Conservation (phyloP, 305 asterid species). For the Andrographis paniculata region DNA sequence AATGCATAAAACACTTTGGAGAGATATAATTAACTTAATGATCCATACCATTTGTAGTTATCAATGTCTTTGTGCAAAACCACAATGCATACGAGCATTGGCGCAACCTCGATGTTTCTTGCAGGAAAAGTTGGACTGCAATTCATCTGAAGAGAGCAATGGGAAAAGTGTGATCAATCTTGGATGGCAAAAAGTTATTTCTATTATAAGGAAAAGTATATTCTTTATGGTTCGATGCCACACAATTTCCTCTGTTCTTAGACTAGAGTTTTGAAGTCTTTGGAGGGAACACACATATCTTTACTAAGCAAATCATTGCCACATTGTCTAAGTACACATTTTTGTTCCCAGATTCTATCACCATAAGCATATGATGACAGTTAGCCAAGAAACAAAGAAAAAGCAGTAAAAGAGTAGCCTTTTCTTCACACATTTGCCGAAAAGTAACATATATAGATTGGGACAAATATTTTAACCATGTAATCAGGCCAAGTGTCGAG, state of each 20-base stretch:
- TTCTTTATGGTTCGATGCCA: not conserved
- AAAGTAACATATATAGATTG: too few species aligned
- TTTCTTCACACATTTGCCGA: not conserved
- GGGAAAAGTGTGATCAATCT: not conserved
- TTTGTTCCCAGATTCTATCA: not conserved
- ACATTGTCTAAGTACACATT: not conserved
- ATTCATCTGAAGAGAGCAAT: too few species aligned
- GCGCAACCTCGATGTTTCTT: too few species aligned
- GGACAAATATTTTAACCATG: not conserved
- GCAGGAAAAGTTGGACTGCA: too few species aligned
- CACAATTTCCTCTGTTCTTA: slow-evolving; percentile 9
- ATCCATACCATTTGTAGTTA: too few species aligned
- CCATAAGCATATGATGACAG: not conserved
- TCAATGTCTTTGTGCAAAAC: too few species aligned
- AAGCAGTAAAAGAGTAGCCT: slow-evolving; percentile 5
- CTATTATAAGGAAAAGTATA: not conserved
- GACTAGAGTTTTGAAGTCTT: slow-evolving; percentile 6
- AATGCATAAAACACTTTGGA: too few species aligned
- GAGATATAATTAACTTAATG: too few species aligned
- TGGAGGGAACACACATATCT: slow-evolving; percentile 6
- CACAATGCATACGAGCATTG: too few species aligned
- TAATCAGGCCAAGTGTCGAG: not conserved
- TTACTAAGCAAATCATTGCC: slow-evolving; percentile 8
- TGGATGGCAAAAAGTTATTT: not conserved
- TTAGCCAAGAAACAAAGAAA: slow-evolving; percentile 1